phyloP scores from a whole-genome alignment of 139 green algal species.

The Coelastrella sp. region DNA sequence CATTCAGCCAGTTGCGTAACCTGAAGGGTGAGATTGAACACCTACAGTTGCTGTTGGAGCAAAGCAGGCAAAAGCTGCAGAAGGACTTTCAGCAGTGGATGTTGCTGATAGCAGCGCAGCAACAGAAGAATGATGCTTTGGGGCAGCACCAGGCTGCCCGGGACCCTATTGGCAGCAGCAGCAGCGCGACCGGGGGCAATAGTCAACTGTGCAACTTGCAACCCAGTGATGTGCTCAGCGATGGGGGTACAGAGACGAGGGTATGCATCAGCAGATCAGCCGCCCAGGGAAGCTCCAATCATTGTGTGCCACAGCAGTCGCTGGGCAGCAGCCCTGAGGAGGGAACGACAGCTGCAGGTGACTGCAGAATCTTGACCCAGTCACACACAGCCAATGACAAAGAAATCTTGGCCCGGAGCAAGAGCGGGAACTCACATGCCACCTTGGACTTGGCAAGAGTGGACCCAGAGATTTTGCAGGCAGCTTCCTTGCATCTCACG shows the following conservation, averaged over 20 bases:
- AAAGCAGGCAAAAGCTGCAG: conserved; percentile 74
- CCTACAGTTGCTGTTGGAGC: conserved; percentile 85
- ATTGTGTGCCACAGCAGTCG: too few species aligned
- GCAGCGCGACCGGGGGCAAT: too few species aligned
- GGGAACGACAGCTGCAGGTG: too few species aligned
- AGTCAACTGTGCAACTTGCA: too few species aligned
- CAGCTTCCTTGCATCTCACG: conserved; percentile 79
- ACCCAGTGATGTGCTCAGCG: too few species aligned
- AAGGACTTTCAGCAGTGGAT: conserved; percentile 89
- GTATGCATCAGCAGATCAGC: too few species aligned
- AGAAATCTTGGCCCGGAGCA: too few species aligned
- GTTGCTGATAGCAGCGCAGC: conserved; percentile 55
- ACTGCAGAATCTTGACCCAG: too few species aligned
- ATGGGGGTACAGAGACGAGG: too few species aligned
- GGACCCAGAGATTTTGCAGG: conserved; percentile 68
- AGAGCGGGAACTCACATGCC: neutral
- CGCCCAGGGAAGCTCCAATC: too few species aligned
- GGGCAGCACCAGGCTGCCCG: conserved; percentile 5
- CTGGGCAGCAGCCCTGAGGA: too few species aligned
- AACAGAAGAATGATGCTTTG: conserved; percentile 35
- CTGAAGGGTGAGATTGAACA: conserved; percentile 92
- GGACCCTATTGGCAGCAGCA: neutral
- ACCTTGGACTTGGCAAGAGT: conserved; percentile 39
- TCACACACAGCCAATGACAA: too few species aligned
- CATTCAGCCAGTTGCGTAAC: conserved; percentile 77